Evolutionary conservation across 164 flowering plant genomes (phyloP).

Genomic region (Chimonanthus praecox): DNA sequence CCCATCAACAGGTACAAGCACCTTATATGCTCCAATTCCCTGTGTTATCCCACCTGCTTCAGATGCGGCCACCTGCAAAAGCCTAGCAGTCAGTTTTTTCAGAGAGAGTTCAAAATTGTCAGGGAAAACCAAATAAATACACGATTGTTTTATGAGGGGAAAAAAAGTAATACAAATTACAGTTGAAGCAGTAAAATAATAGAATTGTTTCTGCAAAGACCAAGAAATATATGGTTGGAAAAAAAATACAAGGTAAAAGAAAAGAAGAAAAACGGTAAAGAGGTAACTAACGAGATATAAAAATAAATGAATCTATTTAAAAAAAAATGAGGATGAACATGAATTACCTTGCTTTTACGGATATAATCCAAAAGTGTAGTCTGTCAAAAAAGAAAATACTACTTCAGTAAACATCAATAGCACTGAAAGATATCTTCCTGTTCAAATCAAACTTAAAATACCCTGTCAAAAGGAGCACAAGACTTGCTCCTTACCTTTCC

Average conservation of each 20-base stretch:
- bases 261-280: neutral
- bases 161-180: neutral
- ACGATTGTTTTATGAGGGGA: neutral
- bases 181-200: neutral
- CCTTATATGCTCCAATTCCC: slow-evolving; percentile 96
- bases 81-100: slow-evolving; percentile 10
- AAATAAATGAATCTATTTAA: neutral
- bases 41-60: slow-evolving; percentile 99
- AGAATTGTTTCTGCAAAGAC: no score
- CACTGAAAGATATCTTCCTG: neutral
- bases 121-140: neutral
- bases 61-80: slow-evolving; percentile 75
- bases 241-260: neutral
- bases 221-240: neutral
- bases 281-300: neutral
- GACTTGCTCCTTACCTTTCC: slow-evolving; percentile 57
- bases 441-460: neutral
- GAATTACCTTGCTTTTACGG: slow-evolving; percentile 81
- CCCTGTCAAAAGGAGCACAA: neutral
- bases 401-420: slow-evolving; percentile 18
- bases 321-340: neutral
- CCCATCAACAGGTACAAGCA: slow-evolving; percentile 76
- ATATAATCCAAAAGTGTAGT: slow-evolving; percentile 91
- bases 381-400: slow-evolving; percentile 36
- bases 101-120: neutral